Conservation (phyloP, 148 eudicot genomes). For the Agrostemma githago region DNA sequence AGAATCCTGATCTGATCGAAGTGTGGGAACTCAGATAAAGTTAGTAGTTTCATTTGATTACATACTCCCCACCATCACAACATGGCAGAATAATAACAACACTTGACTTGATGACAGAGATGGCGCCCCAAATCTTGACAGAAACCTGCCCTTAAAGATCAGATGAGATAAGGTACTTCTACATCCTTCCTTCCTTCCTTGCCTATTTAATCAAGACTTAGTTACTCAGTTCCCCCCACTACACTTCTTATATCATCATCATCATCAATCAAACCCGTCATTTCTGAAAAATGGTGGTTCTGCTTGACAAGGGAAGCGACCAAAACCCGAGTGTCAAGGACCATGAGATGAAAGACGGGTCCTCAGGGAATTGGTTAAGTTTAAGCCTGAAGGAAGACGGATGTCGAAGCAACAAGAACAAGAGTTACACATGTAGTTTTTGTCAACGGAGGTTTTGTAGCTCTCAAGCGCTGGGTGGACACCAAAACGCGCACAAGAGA, state of each 20-base stretch:
- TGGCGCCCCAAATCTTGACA: constrained; percentile 31
- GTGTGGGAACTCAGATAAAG: constrained; percentile 6
- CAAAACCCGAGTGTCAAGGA: background rate
- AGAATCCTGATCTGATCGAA: constrained; percentile 26
- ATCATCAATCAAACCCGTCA: background rate
- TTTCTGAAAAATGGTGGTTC: constrained; percentile 19
- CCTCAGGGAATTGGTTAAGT: constrained; percentile 24
- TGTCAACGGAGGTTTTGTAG: constrained; percentile 26
- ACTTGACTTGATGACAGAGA: constrained; percentile 17
- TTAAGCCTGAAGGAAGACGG: constrained; percentile 16
- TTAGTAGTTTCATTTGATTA: background rate
- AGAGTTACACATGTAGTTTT: constrained; percentile 21
- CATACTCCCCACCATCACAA: constrained; percentile 20
- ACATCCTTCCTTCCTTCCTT: background rate
- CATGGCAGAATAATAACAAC: constrained; percentile 22
- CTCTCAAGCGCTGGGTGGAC: constrained; percentile 35
- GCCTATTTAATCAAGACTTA: background rate
- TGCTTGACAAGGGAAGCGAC: constrained; percentile 13
- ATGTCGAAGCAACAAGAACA: background rate
- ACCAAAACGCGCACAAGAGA: constrained; percentile 35
- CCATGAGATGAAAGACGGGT: background rate
- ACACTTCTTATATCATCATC: background rate
- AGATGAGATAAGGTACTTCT: constrained; percentile 24
- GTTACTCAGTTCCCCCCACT: constrained; percentile 6
- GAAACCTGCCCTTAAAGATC: constrained; percentile 26